Conservation (phyloP, 352 stramenopile species). For the Phytophthora megakarya region DNA sequence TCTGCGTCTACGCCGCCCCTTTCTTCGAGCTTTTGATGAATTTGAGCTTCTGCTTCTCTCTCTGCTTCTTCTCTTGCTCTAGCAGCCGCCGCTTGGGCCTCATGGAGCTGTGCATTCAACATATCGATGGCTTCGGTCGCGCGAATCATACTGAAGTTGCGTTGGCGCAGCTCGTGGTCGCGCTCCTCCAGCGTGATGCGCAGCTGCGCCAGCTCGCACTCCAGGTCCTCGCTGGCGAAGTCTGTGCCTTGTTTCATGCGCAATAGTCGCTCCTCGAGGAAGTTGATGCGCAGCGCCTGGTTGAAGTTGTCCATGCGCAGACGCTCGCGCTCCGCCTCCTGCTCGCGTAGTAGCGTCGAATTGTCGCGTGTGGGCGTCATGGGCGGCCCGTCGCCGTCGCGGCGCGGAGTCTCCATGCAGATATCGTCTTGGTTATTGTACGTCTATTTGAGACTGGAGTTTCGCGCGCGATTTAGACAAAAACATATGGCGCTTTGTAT, state of each 20-base stretch:
- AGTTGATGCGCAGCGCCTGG: conserved; percentile 66
- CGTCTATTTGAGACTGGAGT: conserved; percentile 18
- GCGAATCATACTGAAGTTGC: conserved; percentile 60
- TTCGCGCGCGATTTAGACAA: conserved; percentile 23
- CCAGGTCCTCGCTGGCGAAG: conserved; percentile 62
- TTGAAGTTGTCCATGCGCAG: conserved; percentile 81
- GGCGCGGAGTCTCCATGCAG: conserved; percentile 35
- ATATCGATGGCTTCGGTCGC: conserved; percentile 64
- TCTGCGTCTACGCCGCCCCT: conserved; percentile 40
- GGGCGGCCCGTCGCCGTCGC: conserved; percentile 4
- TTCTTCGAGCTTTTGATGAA: conserved; percentile 37
- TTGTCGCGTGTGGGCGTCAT: conserved; percentile 32
- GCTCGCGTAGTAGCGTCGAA: conserved; percentile 52
- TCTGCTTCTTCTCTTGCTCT: conserved; percentile 32
- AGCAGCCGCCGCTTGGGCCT: conserved; percentile 34
- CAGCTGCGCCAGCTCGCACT: conserved; percentile 64
- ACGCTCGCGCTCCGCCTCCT: conserved; percentile 60
- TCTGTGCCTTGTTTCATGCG: conserved; percentile 65
- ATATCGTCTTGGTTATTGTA: conserved; percentile 14
- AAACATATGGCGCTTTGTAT: conserved; percentile 13
- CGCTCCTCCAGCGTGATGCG: conserved; percentile 64
- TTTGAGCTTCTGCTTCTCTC: conserved; percentile 33
- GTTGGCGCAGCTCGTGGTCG: conserved; percentile 64
- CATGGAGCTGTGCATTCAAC: conserved; percentile 49
- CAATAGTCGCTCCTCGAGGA: conserved; percentile 69